Evolutionary conservation across 2,329 filamentous ascomycete species (phyloP), one percentile per base, ranked within the genome.

Genomic region (Xylaria sp.): DNA sequence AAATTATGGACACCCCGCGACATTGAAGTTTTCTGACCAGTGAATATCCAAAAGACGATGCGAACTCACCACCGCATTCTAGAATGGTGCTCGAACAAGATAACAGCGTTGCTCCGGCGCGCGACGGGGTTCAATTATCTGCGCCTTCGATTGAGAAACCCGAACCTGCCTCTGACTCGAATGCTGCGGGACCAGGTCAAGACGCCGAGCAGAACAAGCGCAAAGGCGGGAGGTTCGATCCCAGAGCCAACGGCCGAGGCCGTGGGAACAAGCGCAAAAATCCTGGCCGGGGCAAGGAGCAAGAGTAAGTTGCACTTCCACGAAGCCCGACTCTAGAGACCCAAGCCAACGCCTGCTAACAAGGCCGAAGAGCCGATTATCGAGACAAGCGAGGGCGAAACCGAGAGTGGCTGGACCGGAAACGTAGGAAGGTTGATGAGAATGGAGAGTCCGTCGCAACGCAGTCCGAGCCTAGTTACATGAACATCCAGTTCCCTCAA

Each of bases 401-500:
- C 56, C 74, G 78, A 21, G 75, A 79, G 39, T 72, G 77, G 61
- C 76, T 79, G 64, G 75, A 77, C 50, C 69, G 71, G n/a, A 87
- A 86, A 69, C 79, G 82, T 38, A 79, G 75, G 53, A 82, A 78
- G 59, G 59, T 80, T 2, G 74, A 77, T 48, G 65, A 64, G 16
- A 66, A 66, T 20, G 63, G 54, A 34, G 59, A 62, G 2, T 50
- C 18, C 13, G 67, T 69, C 8, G 64, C 65, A 21, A 65, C 71
- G 5, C 29, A 34, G 6, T 13, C 72, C 4, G 66, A 71, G 19
- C 73, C 76, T 2, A 82, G 85, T 55, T 84, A 86, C 59, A 78
- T 77, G 74, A 74, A 68, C 69, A 83, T 84, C 53, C 76, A 78
- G 38, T 85, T 85, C 64, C 74, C 76, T 49, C 83, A 90, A 64